These are phyloP conservation scores for Venturia oleaginea DNA, from an alignment of 2,329 filamentous ascomycete species.

Conservation along the genomic window DNA sequence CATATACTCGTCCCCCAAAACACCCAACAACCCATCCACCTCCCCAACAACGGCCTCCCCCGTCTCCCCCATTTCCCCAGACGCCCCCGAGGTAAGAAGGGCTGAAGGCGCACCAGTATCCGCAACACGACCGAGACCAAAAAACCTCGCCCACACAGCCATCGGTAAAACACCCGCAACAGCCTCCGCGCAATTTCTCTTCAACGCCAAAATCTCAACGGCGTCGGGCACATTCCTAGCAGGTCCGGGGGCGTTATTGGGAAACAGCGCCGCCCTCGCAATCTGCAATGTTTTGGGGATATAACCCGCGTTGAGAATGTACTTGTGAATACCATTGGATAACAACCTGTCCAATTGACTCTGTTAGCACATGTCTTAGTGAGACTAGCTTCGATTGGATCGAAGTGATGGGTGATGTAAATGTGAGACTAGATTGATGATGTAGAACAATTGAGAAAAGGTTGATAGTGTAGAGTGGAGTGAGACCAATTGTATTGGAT, in stretches of 20 bases:
- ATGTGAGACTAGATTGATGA: background rate
- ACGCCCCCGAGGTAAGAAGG: too few species aligned
- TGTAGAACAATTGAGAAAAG: background rate
- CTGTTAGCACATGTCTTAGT: background rate
- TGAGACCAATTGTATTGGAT: background rate
- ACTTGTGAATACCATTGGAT: constrained; percentile 34
- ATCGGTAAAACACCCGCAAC: constrained; percentile 31
- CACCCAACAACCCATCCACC: constrained; percentile 53
- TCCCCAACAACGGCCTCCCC: constrained; percentile 49
- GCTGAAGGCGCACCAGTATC: too few species aligned
- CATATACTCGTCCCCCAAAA: constrained; percentile 74
- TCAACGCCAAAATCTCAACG: constrained; percentile 52
- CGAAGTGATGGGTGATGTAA: background rate
- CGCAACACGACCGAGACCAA: background rate
- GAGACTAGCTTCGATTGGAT: background rate
- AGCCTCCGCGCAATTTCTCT: constrained; percentile 56
- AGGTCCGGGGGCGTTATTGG: constrained; percentile 67
- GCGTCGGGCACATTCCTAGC: constrained; percentile 50
- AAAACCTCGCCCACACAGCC: background rate
- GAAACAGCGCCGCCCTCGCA: constrained; percentile 72
- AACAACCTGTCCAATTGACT: constrained; percentile 31
- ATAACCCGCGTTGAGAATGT: constrained; percentile 34
- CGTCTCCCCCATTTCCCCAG: background rate
- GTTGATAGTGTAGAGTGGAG: background rate
- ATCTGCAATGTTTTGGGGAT: constrained; percentile 49